Evolutionary conservation across 352 stramenopile species (phyloP).

Genomic region (Elongisporangium undulatum): DNA sequence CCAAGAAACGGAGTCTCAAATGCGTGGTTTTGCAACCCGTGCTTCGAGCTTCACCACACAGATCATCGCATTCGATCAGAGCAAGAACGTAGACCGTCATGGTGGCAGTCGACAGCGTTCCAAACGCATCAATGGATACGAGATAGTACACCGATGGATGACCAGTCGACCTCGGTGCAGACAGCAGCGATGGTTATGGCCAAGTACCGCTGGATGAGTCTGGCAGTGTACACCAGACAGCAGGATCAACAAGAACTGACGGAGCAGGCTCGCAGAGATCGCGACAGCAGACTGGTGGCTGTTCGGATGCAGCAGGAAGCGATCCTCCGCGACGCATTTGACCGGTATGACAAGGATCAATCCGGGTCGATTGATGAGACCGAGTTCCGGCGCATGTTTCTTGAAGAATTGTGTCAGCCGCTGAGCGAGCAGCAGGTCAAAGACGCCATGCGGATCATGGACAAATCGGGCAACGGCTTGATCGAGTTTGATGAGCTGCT

Average conservation of each 20-base stretch:
- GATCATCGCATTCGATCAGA: not conserved
- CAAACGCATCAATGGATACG: constrained; percentile 16
- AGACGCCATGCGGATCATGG: constrained; percentile 27
- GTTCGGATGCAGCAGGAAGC: constrained; percentile 32
- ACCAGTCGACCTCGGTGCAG: not conserved
- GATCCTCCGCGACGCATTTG: constrained; percentile 39
- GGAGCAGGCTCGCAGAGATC: constrained; percentile 11
- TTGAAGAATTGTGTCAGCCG: constrained; percentile 39
- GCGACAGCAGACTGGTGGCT: constrained; percentile 20
- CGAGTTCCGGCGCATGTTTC: constrained; percentile 39
- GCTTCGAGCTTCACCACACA: constrained; percentile 22
- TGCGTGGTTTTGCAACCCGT: constrained; percentile 11
- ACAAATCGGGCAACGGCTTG: constrained; percentile 34
- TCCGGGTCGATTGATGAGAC: constrained; percentile 29
- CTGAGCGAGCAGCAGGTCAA: constrained; percentile 26
- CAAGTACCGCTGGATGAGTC: constrained; percentile 25
- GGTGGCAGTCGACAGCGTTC: constrained; percentile 23
- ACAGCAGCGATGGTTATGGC: constrained; percentile 10
- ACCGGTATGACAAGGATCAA: constrained; percentile 33
- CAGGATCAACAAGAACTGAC: constrained; percentile 2
- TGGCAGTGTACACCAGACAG: not conserved
- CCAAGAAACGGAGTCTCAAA: not conserved
- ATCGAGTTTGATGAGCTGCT: constrained; percentile 43
- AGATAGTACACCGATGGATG: not conserved
- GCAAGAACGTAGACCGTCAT: constrained; percentile 2